Base-by-base conservation (phyloP, 164 flowering plant species). In the Tetrastigma voinierianum region DNA sequence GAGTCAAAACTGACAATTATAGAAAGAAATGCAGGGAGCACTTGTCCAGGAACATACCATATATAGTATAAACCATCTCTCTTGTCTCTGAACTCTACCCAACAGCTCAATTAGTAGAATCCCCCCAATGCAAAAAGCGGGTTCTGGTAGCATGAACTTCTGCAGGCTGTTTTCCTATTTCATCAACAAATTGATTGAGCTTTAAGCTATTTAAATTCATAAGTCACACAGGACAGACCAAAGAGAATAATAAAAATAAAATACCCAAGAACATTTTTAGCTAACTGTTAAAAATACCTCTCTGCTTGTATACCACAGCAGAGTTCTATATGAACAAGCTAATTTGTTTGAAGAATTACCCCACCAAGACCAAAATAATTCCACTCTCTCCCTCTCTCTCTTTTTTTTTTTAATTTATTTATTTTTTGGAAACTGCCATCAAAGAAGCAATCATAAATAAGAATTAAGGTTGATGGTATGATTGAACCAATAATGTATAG, bases 71-170 rank as follows among this genome's bases (percentile, higher is more conserved):
- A 72, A 25, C 73, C 84, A 78, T 94, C 96, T 77, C 61, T 84
- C 88, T 62, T 90, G 86, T 67, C 66, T 83, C 76, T 91, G 97
- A 62, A 86, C 83, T 72, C 91, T 76, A 16, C 95, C 97, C 65
- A 86, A 59, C 46, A 90, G 75, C 77, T 93, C 94, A 72, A 93
- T 68, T 76, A 77, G 87, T 78, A 93, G 61, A 67, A 75, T 65
- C 40, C 98, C 96, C 64, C 96, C 96, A 62, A 87, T 75, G 69
- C 96, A 93, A 32, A 89, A 78, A 56, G 80, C 90, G 62, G 93
- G 92, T 66, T 86, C 77, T 51, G 92, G 89, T 69, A 93, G 80
- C 83, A 81, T 78, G 78, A 90, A 91, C 12, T 70, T 80, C 76
- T 91, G 98, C 80, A 94, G 67, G 52, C 69, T n/a, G 61, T 74